A percentile compares a stretch with the other conserved stretches of the same genome.
These are phyloP conservation scores for Apiospora pterosperma DNA, from an alignment of 2,329 filamentous ascomycete genomes.

Conservation along the genomic window DNA sequence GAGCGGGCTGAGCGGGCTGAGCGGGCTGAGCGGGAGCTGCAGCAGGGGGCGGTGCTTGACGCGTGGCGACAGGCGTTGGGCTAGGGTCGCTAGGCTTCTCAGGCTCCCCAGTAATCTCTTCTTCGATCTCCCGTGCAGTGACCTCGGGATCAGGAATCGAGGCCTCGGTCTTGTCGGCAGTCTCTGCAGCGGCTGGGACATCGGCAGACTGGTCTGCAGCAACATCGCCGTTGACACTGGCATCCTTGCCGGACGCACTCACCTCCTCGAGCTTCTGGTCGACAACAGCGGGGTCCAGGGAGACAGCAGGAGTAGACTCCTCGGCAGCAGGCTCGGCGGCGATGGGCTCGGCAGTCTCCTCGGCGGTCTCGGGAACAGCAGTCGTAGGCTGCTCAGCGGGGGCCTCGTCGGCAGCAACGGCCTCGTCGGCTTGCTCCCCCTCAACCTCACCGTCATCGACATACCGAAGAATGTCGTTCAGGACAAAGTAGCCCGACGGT, in stretches of 20 bases:
- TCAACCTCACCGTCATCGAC: conserved; percentile 75
- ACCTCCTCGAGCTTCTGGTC: conserved; percentile 75
- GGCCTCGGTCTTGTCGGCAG: conserved; percentile 15
- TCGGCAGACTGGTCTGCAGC: conserved; percentile 29
- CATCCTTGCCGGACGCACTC: conserved; percentile 32
- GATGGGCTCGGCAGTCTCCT: conserved; percentile 15
- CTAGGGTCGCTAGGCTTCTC: conserved; percentile 66
- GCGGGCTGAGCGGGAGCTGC: conserved; percentile 49
- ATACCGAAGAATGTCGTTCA: conserved; percentile 97
- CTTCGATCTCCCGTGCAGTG: conserved; percentile 48
- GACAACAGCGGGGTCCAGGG: conserved; percentile 38
- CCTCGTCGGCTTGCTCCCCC: conserved; percentile 56
- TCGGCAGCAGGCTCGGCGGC: conserved; percentile 31
- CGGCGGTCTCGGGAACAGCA: conserved; percentile 21
- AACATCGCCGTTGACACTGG: conserved; percentile 41
- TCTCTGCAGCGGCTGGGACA: conserved; percentile 22
- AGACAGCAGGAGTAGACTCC: conserved; percentile 32
- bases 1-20: too few relatives aligned
- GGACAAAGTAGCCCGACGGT: conserved; percentile 94
- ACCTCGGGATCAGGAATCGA: conserved; percentile 43
- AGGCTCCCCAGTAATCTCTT: conserved; percentile 52
- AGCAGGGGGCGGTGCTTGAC: conserved; percentile 41
- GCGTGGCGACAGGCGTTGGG: conserved; percentile 50
- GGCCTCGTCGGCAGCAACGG: conserved; percentile 15
- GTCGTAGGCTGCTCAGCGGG: conserved; percentile 27